Evolutionary conservation across 768 basidiomycete species (phyloP), one percentile per base, ranked within the genome.

Genomic region (Hygrocybe punicea): DNA sequence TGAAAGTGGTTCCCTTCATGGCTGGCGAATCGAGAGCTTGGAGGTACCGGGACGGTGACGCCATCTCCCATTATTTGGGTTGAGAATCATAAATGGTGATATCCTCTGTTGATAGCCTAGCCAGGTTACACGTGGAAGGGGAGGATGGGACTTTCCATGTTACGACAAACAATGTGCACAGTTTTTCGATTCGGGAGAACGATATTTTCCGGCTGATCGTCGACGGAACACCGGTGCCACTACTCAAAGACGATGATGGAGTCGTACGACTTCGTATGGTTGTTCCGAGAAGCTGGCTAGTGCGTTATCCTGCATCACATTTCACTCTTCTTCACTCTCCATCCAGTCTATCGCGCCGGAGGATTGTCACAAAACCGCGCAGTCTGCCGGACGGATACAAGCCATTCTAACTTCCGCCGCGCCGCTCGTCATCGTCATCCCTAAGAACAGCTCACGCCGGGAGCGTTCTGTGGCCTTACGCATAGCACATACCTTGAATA

Each of bases 1-100:
- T 1, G 89, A 91, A 63, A 81, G 78, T 56, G 90, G 89, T 1
- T 75, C 87, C 2, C 67, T 92, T 54, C 77, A 85, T 64, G 92
- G 91, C 2, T 89, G 84, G 76, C 79, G 73, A 50, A 82, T 95
- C 42, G 73, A 82, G 34, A 75, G 77, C 33, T 67, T 92, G 42
- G 61, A 65, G 2, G 69, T 78, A n/a, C 87, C 89, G 34, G 93
- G 93, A 48, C 76, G 87, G 90, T 89, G 56, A 51, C 81, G 63
- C 29, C 21, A 29, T 23, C 37, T 33, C 40, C 23, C 25, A 17
- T 9, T 23, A 21, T 51, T 23, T 17, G 19, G 53, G 23, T n/a
- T n/a, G n/a, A n/a, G n/a, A n/a, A n/a, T n/a, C 17, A 19, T 35
- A 8, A 19, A n/a, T 3, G 21, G 19, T 46, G 21, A 37, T 45